Percentiles rank a stretch among this genome's conserved stretches.
Conservation (phyloP, 345 rosid species). For the Melaleuca quinquenervia region DNA sequence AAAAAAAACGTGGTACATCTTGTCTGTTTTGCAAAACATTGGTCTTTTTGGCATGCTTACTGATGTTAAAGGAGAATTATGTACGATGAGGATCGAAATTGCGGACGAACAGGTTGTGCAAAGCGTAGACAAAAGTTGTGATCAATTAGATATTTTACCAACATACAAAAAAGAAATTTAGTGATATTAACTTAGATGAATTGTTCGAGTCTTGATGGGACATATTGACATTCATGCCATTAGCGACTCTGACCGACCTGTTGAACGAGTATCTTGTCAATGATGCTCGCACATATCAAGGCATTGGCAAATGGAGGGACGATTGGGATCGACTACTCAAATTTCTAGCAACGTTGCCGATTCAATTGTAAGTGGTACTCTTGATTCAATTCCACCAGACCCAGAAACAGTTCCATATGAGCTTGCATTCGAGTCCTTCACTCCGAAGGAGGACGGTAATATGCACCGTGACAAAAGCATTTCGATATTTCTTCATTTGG, state of each 20-base stretch:
- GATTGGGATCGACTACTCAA: too few relatives aligned
- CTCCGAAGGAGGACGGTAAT: too few relatives aligned
- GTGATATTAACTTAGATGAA: not conserved
- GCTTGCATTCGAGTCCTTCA: too few relatives aligned
- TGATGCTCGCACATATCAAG: not conserved
- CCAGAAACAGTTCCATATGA: too few relatives aligned
- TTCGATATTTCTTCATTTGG: not conserved
- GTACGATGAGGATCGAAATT: not conserved
- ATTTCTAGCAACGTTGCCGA: too few relatives aligned
- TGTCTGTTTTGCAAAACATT: not conserved
- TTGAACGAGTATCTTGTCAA: not conserved
- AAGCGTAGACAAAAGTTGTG: not conserved
- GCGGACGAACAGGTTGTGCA: not conserved
- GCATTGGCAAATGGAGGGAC: too few relatives aligned
- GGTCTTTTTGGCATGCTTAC: not conserved
- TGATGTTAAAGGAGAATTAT: not conserved
- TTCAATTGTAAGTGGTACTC: too few relatives aligned
- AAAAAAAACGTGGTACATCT: not conserved
- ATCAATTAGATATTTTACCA: not conserved
- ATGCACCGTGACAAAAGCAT: not conserved
- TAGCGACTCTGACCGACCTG: not conserved
- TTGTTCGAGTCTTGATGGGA: not conserved
- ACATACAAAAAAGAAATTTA: too few relatives aligned
- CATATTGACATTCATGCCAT: too few relatives aligned
- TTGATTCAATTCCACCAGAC: too few relatives aligned